A percentile compares a stretch with the other conserved stretches of the same genome.
These are phyloP conservation scores for Allium fistulosum DNA, from an alignment of 106 monocot species.

Conservation along the genomic window DNA sequence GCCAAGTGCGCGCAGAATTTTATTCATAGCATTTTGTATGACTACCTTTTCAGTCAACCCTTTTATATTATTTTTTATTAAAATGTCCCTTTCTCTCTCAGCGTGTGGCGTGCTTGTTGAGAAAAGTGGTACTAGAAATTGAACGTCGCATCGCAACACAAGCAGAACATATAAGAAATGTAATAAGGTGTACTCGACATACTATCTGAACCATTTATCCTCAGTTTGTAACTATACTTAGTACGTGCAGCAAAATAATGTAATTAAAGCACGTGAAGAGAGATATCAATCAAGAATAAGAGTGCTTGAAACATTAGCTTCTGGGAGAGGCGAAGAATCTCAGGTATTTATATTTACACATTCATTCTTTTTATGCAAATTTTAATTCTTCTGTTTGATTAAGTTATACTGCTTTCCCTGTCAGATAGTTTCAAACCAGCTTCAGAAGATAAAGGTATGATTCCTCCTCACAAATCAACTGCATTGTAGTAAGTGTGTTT, in stretches of 20 bases:
- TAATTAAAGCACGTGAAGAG: slow-evolving; percentile 66
- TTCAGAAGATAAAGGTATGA: slow-evolving; percentile 47
- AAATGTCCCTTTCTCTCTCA: slow-evolving; percentile 8
- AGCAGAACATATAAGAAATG: slow-evolving; percentile 88
- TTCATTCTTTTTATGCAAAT: not conserved
- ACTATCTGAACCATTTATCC: not conserved
- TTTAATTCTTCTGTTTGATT: not conserved
- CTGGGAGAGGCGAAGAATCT: slow-evolving; percentile 68
- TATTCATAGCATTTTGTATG: not conserved
- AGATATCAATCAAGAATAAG: slow-evolving; percentile 76
- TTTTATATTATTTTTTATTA: not conserved
- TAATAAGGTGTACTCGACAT: slow-evolving; percentile 20
- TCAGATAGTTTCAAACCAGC: slow-evolving; percentile 53
- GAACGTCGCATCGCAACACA: slow-evolving; percentile 80
- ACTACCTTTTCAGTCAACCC: not conserved
- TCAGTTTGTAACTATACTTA: not conserved
- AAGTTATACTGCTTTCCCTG: not conserved
- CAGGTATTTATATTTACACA: slow-evolving; percentile 26
- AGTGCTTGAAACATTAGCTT: slow-evolving; percentile 61
- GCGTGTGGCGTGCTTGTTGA: slow-evolving; percentile 67
- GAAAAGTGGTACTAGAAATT: slow-evolving; percentile 87
- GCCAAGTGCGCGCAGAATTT: not conserved
- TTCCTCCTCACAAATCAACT: not conserved
- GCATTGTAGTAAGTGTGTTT: not conserved
- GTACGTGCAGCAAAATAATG: slow-evolving; percentile 47